Percentiles rank a stretch among this genome's conserved stretches.
phyloP scores from a whole-genome alignment of 352 stramenopile genomes.

The Globisporangium paddicum region DNA sequence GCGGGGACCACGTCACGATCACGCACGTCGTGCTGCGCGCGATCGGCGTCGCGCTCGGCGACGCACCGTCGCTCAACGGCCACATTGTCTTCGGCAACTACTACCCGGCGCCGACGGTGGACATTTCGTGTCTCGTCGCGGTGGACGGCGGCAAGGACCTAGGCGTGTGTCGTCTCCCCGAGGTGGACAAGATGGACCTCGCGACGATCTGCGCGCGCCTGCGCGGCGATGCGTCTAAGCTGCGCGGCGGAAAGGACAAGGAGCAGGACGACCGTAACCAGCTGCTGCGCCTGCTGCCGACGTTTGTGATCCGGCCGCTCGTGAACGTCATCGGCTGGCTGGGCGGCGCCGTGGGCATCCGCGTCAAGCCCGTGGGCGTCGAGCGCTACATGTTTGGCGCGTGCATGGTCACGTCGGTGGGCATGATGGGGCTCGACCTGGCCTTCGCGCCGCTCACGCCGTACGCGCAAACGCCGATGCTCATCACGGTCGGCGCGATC shows the following conservation, averaged over 20 bases:
- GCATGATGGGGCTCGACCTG: slow-evolving; percentile 67
- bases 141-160: slow-evolving; percentile 57
- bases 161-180: slow-evolving; percentile 39
- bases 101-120: slow-evolving; percentile 52
- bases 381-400: slow-evolving; percentile 71
- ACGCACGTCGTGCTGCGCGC: slow-evolving; percentile 64
- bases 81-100: slow-evolving; percentile 71
- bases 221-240: slow-evolving; percentile 43
- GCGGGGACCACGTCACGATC: slow-evolving; percentile 53
- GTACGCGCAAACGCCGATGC: slow-evolving; percentile 59
- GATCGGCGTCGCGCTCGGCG: slow-evolving; percentile 41
- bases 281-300: slow-evolving; percentile 50
- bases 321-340: slow-evolving; percentile 64
- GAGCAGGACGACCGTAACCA: slow-evolving; percentile 60
- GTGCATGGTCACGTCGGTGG: slow-evolving; percentile 68
- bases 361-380: slow-evolving; percentile 47
- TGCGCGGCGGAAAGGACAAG: slow-evolving; percentile 52
- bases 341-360: slow-evolving; percentile 44
- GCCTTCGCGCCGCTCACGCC: slow-evolving; percentile 61
- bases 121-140: slow-evolving; percentile 63
- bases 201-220: slow-evolving; percentile 38
- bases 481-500: slow-evolving; percentile 64
- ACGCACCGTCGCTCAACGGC: slow-evolving; percentile 60
- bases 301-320: slow-evolving; percentile 46
- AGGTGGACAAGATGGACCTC: slow-evolving; percentile 55